Conservation (phyloP, 176 grass and related monocot species). For the Oropetium thomaeum region DNA sequence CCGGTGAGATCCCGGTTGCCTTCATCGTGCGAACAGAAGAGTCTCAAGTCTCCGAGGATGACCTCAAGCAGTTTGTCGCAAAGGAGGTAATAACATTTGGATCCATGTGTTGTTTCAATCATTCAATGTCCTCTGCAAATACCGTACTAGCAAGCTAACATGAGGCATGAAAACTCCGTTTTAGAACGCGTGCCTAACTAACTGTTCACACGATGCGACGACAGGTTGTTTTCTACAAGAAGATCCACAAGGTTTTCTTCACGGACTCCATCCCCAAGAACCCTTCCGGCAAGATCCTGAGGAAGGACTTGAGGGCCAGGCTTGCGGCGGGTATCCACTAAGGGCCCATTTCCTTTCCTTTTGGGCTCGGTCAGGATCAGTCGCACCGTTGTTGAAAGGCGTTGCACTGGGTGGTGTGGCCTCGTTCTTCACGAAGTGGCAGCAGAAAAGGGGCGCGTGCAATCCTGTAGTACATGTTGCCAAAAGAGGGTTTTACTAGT, state of each 20-base stretch:
- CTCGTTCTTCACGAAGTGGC: constrained; percentile 34
- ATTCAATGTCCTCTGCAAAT: background rate
- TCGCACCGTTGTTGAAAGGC: constrained; percentile 14
- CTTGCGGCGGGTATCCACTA: constrained; percentile 44
- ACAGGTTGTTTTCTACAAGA: constrained; percentile 98
- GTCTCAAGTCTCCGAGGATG: constrained; percentile 66
- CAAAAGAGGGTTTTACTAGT: constrained; percentile 26
- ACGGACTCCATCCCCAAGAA: constrained; percentile 82
- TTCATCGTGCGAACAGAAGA: constrained; percentile 60
- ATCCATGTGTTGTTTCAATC: background rate
- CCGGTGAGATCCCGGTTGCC: constrained; percentile 79
- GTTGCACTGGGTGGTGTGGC: constrained; percentile 23
- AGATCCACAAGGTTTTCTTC: constrained; percentile 87
- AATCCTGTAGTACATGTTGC: constrained; percentile 9
- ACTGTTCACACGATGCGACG: background rate
- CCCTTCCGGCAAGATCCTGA: constrained; percentile 88
- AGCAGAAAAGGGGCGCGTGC: background rate
- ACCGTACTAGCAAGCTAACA: background rate
- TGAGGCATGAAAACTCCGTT: too few species aligned
- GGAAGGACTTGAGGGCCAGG: constrained; percentile 95
- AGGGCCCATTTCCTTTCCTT: background rate
- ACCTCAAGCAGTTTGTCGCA: constrained; percentile 79
- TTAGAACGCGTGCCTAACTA: background rate
- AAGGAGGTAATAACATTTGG: constrained; percentile 48
- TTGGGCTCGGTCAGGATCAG: too few species aligned